Base-by-base conservation (phyloP, 805 yeast species). In the Torulaspora franciscae region DNA sequence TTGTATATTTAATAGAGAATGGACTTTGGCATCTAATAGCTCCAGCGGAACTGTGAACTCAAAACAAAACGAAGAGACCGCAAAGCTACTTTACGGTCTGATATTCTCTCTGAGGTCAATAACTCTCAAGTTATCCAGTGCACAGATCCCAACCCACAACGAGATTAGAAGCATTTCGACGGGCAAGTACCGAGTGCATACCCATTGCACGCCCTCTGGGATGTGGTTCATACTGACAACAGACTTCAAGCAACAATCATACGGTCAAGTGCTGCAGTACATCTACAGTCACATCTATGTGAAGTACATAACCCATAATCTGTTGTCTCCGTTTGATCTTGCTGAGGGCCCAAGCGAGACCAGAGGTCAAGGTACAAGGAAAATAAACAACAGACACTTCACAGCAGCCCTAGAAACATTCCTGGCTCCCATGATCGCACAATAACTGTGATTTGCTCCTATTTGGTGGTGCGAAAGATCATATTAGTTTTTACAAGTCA, bases 41-140 rank as follows among this genome's bases (percentile, higher is more conserved):
- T 52, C 55, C 11, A 56, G 64, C 32, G 76, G 75, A 2, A 61
- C 72, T 0, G 64, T 67, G 29, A 83, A 81, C 56, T 67, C 71
- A 10, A 76, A 73, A 47, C 81, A 80, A 58, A 73, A 76, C 35
- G 83, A 82, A 39, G 88, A 89, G 58, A 71, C 78, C 10, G 82
- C 93, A 6, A 84, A 91, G 62, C 75, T 93, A 27, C 71, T 93
- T 10, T 93, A 87, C 61, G 99, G 99, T 9, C 79, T 86, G 32
- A 70, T 87, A 7, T 85, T 80, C 61, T 88, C 96, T 9, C 66
- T 91, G 49, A 75, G 89, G 42, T 86, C 83, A 50, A 77, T 93
- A 30, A 76, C 91, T 0, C 72, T 78, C n/a, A 81, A 75, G 49
- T 58, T 80, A 9, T 64, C 63, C 7, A 19, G 22, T 5, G 22